A percentile compares a stretch with the other conserved stretches of the same genome.
Evolutionary conservation across 768 basidiomycete genomes (phyloP).

Genomic region (Leccinum variicolor): DNA sequence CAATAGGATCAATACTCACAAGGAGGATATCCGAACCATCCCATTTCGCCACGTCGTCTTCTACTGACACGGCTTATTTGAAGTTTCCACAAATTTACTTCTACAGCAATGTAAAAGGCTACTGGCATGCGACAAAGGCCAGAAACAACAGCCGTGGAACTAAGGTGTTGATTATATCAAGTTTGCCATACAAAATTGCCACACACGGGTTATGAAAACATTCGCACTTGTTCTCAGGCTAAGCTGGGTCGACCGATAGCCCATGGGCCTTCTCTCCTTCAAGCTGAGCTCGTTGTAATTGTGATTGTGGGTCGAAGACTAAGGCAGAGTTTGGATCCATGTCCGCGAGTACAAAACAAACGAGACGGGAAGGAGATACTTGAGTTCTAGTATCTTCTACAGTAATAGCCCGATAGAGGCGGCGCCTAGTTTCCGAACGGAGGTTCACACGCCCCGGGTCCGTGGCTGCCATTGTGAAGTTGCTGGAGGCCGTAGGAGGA

Average conservation of each 20-base stretch:
- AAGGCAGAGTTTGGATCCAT: not conserved
- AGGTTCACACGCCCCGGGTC: too few relatives aligned
- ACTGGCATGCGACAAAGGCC: too few relatives aligned
- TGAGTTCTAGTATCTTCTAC: not conserved
- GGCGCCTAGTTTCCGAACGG: not conserved
- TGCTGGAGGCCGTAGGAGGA: too few relatives aligned
- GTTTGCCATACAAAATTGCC: not conserved
- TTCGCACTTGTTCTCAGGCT: not conserved
- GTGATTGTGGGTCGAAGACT: not conserved
- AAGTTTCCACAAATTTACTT: too few relatives aligned
- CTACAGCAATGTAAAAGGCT: too few relatives aligned
- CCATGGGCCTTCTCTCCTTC: not conserved
- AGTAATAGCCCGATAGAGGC: not conserved
- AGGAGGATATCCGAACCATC: not conserved
- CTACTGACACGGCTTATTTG: not conserved
- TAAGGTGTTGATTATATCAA: not conserved
- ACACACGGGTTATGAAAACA: not conserved
- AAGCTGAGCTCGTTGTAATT: not conserved
- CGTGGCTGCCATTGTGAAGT: too few relatives aligned
- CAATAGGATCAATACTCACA: not conserved
- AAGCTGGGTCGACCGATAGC: not conserved
- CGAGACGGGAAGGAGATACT: not conserved
- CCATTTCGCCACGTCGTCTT: not conserved
- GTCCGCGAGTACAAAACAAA: not conserved
- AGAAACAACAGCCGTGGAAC: not conserved